Base-by-base conservation (phyloP, 768 basidiomycete genomes). In the Rhodosporidiobolus sp. region DNA sequence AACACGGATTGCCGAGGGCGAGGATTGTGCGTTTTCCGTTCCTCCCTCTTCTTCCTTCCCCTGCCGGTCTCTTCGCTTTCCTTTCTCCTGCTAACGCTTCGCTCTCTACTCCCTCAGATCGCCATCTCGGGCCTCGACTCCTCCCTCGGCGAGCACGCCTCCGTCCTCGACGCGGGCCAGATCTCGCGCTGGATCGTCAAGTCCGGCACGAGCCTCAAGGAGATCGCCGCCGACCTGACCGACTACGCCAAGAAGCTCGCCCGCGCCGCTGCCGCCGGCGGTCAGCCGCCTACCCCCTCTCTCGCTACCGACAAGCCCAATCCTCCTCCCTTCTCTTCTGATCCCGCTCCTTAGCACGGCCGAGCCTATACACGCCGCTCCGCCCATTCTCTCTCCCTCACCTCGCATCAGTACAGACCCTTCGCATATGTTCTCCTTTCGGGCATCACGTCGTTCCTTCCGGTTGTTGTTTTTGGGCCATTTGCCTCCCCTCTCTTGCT, bases 111-210 rank as follows among this genome's bases (percentile, higher is more conserved):
- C 24, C 9, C 28, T 50, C 38, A 64, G 53, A 35, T 65, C 55
- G 54, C 54, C 43, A 20, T 65, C 54, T 56, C 54, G 0, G 64
- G 64, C 19, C 64, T 65, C 64, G 64, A 65, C 54, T 28, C 26
- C 34, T 56, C 53, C 3, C 43, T 34, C 45, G 54, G 45, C 54
- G 32, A 45, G 11, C 53, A 65, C 46, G 30, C 24, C 7, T 9
- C 43, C 14, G 45, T 65, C 30, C 20, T 65, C 45, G 32, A 28
- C 4, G 30, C 19, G 3, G 64, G 64, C 9, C 53, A 56, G 16
- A 54, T 65, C 64, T 11, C 48, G 22, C 43, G 24, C 4, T 65
- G 64, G 64, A 46, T 56, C 54, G 64, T 65, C 54, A 65, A 65
- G 46, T 28, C 43, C 28, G 64, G 64, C 5, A 19, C 38, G 24